phyloP scores from a whole-genome alignment of 148 eudicot genomes.

The Vaccinium macrocarpon region DNA sequence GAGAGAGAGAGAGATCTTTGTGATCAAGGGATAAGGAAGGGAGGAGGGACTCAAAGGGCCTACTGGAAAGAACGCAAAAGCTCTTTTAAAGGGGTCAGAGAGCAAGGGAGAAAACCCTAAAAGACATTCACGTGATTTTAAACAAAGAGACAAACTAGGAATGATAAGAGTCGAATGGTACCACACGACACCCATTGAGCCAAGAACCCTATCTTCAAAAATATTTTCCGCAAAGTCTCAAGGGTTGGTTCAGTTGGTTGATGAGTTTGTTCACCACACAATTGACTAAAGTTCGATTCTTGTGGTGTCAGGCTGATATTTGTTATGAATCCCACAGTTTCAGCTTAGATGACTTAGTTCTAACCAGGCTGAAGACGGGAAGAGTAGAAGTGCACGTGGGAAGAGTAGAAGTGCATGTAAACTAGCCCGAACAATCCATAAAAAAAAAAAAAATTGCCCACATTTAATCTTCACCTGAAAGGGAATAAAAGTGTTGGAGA shows the following conservation, averaged over 20 bases:
- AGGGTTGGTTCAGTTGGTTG: too few relatives aligned
- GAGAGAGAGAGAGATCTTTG: slow-evolving; percentile 15
- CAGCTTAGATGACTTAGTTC: too few relatives aligned
- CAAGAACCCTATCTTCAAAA: slow-evolving; percentile 34
- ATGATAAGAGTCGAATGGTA: slow-evolving; percentile 37
- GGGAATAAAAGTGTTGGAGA: neutral
- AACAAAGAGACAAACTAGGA: slow-evolving; percentile 29
- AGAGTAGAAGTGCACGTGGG: too few relatives aligned
- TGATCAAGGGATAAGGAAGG: neutral
- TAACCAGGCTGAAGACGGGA: too few relatives aligned
- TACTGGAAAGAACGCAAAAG: neutral
- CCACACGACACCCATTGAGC: slow-evolving; percentile 41
- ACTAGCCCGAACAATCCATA: too few relatives aligned
- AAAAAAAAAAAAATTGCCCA: neutral
- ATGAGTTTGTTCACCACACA: too few relatives aligned
- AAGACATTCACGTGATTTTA: slow-evolving; percentile 55
- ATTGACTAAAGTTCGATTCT: too few relatives aligned
- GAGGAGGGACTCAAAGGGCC: slow-evolving; percentile 1
- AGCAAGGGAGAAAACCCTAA: neutral
- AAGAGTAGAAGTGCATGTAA: too few relatives aligned
- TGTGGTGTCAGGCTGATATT: too few relatives aligned
- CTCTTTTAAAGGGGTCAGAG: slow-evolving; percentile 17
- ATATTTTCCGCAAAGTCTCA: too few relatives aligned
- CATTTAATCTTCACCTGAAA: neutral
- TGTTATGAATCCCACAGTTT: too few relatives aligned